Evolutionary conservation across 441 rosid species (phyloP).

Genomic region (Melastoma candidum): DNA sequence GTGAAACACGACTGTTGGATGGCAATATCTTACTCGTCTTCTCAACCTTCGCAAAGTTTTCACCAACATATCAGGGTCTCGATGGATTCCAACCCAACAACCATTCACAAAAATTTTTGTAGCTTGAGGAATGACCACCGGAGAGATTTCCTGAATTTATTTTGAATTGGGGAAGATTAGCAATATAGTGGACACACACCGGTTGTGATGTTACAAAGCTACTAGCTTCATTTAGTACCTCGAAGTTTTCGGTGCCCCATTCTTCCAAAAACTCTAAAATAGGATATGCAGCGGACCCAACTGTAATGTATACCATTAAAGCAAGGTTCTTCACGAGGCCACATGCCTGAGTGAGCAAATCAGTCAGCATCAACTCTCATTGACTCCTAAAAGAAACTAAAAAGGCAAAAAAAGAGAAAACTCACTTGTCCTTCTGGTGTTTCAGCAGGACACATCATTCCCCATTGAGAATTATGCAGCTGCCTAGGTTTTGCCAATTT

Average conservation of each 20-base stretch:
- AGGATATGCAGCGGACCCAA: slow-evolving; percentile 91
- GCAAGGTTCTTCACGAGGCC: slow-evolving; percentile 97
- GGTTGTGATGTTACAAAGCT: slow-evolving; percentile 5
- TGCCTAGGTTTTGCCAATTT: slow-evolving; percentile 98
- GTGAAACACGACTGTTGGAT: not conserved
- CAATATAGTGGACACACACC: not conserved
- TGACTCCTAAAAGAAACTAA: not conserved
- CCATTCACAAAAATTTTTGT: slow-evolving; percentile 95
- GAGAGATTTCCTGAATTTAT: slow-evolving; percentile 77
- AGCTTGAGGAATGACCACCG: slow-evolving; percentile 92
- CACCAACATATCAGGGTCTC: slow-evolving; percentile 98
- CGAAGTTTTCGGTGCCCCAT: slow-evolving; percentile 97
- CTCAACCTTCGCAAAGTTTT: slow-evolving; percentile 84
- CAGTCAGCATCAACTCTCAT: not conserved
- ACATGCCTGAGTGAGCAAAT: slow-evolving; percentile 55
- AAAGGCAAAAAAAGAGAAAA: not conserved
- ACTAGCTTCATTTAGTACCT: slow-evolving; percentile 34
- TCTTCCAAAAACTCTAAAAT: slow-evolving; percentile 87
- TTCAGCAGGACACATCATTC: slow-evolving; percentile 99
- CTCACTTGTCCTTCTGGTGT: slow-evolving; percentile 98
- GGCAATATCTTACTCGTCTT: slow-evolving; percentile 52
- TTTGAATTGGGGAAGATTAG: not conserved
- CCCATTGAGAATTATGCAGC: slow-evolving; percentile 99
- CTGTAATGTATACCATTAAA: slow-evolving; percentile 96
- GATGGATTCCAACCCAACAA: slow-evolving; percentile 96